Conservation (phyloP, 345 rosid species). For the Carallia pectinifolia region DNA sequence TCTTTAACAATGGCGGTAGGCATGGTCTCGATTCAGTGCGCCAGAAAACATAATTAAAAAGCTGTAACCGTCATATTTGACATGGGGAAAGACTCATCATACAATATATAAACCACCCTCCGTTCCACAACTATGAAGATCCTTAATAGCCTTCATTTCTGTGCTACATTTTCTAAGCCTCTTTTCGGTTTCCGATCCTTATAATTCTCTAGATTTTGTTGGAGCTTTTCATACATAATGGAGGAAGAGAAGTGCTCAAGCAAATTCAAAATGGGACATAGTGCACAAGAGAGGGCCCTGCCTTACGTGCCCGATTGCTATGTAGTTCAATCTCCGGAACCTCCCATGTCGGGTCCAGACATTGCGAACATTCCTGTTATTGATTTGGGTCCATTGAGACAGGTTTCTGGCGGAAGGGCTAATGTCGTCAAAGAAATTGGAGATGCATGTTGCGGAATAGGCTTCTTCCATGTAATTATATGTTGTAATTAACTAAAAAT, state of each 20-base stretch:
- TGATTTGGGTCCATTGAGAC: conserved; percentile 44
- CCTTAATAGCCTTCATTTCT: conserved; percentile 1
- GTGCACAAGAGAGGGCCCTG: conserved; percentile 47
- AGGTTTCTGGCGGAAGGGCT: conserved; percentile 29
- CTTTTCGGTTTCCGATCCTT: background rate
- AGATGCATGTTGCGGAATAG: conserved; percentile 38
- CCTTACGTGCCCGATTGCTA: conserved; percentile 41
- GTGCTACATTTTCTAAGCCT: background rate
- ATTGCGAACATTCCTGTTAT: conserved; percentile 36
- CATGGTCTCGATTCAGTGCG: background rate
- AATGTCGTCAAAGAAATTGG: conserved; percentile 36
- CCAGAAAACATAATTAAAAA: background rate
- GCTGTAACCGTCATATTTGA: background rate
- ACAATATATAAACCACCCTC: background rate
- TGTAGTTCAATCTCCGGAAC: conserved; percentile 25
- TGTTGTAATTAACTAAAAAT: background rate
- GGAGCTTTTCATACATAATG: conserved; percentile 14
- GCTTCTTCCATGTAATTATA: conserved; percentile 56
- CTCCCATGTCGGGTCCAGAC: conserved; percentile 25
- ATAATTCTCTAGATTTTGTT: background rate
- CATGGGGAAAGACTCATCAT: too few relatives aligned
- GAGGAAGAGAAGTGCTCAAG: conserved; percentile 26
- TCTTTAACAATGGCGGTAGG: background rate
- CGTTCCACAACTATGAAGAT: background rate
- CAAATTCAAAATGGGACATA: conserved; percentile 39